phyloP scores from a whole-genome alignment of 306 rosid species.

The Cotoneaster glaucophyllus region DNA sequence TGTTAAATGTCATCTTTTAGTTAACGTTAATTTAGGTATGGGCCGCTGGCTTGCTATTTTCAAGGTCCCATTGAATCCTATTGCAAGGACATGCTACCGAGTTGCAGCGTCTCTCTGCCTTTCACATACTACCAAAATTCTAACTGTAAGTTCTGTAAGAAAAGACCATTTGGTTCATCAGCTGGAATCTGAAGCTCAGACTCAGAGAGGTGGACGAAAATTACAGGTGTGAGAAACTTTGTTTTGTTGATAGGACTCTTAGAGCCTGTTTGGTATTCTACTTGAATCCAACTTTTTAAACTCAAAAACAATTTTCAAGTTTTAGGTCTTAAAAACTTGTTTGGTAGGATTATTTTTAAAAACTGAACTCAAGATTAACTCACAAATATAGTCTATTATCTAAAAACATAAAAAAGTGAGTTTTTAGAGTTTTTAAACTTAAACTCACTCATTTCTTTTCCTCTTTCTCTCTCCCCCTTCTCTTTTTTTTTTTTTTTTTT shows the following conservation, averaged over 20 bases:
- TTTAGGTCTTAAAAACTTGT: too few relatives aligned
- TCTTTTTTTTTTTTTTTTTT: too few relatives aligned
- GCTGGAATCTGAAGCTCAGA: conserved; percentile 40
- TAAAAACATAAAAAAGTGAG: too few relatives aligned
- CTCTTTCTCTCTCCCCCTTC: too few relatives aligned
- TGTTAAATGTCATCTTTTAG: not conserved
- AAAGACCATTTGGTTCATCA: conserved; percentile 38
- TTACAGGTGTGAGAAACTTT: conserved; percentile 43
- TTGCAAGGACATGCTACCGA: conserved; percentile 31
- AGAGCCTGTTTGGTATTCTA: too few relatives aligned
- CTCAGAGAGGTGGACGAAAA: conserved; percentile 36
- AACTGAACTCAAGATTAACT: too few relatives aligned
- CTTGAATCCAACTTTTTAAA: too few relatives aligned
- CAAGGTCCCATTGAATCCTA: conserved; percentile 50
- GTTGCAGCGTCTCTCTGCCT: conserved; percentile 82
- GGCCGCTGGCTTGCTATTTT: conserved; percentile 77
- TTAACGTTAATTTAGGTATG: conserved; percentile 24
- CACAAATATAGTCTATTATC: too few relatives aligned
- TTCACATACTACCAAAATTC: conserved; percentile 43
- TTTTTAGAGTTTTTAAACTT: too few relatives aligned
- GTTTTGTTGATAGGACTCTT: conserved; percentile 53
- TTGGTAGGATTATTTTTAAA: too few relatives aligned
- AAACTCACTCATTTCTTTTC: too few relatives aligned
- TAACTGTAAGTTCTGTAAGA: conserved; percentile 44
- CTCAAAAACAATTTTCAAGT: too few relatives aligned